A percentile compares a stretch with the other conserved stretches of the same genome.
phyloP scores from a whole-genome alignment of 176 grass and related monocot species.

The Musa schizocarpa region DNA sequence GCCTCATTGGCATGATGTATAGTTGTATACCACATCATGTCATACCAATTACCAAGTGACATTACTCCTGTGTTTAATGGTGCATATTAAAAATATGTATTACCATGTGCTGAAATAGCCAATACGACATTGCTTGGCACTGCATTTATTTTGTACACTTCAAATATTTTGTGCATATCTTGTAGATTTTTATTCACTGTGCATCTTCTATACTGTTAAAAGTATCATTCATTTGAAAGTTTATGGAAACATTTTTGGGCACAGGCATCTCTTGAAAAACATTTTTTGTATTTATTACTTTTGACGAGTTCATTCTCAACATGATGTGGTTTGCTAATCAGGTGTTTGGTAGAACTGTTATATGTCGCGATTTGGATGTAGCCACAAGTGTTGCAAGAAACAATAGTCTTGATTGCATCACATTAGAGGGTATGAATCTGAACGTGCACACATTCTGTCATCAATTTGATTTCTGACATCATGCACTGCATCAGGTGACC shows the following conservation, averaged over 20 bases:
- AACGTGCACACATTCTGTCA: constrained; percentile 15
- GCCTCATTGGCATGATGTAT: background rate
- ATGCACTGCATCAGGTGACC: constrained; percentile 62
- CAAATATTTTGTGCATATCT: background rate
- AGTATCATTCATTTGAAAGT: background rate
- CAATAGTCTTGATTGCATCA: constrained; percentile 93
- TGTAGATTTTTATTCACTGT: background rate
- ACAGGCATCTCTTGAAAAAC: background rate
- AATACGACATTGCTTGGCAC: background rate
- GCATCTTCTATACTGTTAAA: background rate
- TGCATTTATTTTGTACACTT: background rate
- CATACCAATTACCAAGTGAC: no score
- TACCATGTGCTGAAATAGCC: no score
- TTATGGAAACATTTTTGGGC: background rate
- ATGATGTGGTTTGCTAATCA: constrained; percentile 27
- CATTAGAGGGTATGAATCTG: constrained; percentile 59
- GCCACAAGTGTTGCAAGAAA: constrained; percentile 71
- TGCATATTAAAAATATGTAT: background rate
- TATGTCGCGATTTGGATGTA: constrained; percentile 91
- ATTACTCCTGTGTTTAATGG: background rate
- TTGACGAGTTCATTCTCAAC: constrained; percentile 7
- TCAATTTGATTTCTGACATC: constrained; percentile 25
- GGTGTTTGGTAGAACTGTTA: constrained; percentile 99
- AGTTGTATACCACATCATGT: no score
- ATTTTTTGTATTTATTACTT: constrained; percentile 1